phyloP scores from a whole-genome alignment of 805 yeast genomes.

The Candida awuae region DNA sequence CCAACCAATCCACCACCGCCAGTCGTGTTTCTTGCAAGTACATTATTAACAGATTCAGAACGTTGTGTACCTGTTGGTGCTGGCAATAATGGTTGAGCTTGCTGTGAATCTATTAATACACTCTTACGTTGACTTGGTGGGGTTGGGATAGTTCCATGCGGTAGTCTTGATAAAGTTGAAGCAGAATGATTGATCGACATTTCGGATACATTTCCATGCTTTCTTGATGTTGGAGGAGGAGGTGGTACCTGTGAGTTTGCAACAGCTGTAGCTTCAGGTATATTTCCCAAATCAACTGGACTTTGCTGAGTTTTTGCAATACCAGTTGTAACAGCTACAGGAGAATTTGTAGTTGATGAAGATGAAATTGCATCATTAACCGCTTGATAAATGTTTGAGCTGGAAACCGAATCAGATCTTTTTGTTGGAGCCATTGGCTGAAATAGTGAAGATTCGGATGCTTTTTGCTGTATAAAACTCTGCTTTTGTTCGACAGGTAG shows the following conservation, averaged over 20 bases:
- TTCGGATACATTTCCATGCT: slow-evolving; percentile 16
- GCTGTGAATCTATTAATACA: slow-evolving; percentile 11
- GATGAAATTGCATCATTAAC: neutral
- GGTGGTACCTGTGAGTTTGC: slow-evolving; percentile 14
- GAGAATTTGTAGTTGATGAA: neutral
- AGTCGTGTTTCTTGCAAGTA: slow-evolving; percentile 28
- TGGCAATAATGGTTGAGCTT: slow-evolving; percentile 13
- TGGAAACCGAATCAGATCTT: slow-evolving; percentile 22
- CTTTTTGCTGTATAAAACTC: neutral
- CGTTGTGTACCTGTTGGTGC: slow-evolving; percentile 20
- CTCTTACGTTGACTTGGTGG: slow-evolving; percentile 30
- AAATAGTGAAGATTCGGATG: slow-evolving; percentile 10
- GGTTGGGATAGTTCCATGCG: slow-evolving; percentile 26
- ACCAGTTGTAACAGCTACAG: slow-evolving; percentile 2
- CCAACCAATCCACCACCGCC: slow-evolving; percentile 28
- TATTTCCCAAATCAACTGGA: slow-evolving; percentile 7
- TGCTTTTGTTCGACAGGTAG: neutral
- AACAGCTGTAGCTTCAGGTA: slow-evolving; percentile 12
- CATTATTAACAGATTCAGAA: slow-evolving; percentile 39
- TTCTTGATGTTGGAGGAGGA: slow-evolving; percentile 31
- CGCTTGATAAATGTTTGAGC: slow-evolving; percentile 6
- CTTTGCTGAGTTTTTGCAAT: slow-evolving; percentile 3
- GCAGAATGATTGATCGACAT: neutral
- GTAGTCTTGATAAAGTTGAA: slow-evolving; percentile 15
- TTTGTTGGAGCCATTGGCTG: slow-evolving; percentile 27